Conservation (phyloP, 1,139 yeast genomes). For the Zygoascus sp. region DNA sequence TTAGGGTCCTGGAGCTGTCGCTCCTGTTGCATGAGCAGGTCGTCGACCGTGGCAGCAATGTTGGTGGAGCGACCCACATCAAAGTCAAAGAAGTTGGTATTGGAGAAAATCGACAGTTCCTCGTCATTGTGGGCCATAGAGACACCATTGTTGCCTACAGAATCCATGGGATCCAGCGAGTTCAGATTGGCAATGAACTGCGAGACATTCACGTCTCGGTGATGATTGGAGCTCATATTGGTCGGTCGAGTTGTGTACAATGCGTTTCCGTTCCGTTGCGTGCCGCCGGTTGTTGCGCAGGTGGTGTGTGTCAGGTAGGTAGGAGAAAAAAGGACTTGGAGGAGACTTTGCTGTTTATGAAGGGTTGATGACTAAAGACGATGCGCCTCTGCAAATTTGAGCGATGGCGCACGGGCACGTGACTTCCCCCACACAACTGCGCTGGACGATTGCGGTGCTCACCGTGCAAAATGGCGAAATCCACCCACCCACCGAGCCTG, state of each 20-base stretch:
- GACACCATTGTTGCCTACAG: conserved; percentile 7
- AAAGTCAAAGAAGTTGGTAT: conserved; percentile 42
- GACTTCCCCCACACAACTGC: background rate
- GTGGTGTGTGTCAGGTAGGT: no score
- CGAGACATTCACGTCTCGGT: conserved; percentile 27
- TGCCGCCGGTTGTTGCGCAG: no score
- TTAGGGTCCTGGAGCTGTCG: conserved; percentile 33
- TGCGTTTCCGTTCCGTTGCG: no score
- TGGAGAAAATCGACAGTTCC: conserved; percentile 40
- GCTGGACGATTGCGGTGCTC: background rate
- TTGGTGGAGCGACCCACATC: conserved; percentile 42
- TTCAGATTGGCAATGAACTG: conserved; percentile 34
- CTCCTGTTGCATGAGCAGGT: conserved; percentile 39
- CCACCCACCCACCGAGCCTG: background rate
- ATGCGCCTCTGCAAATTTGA: background rate
- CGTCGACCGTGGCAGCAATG: conserved; percentile 39
- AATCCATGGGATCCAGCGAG: conserved; percentile 31
- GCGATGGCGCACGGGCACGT: background rate
- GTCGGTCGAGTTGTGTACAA: background rate
- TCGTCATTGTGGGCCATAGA: conserved; percentile 26
- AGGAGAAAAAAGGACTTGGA: background rate
- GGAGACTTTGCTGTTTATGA: background rate
- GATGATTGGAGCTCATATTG: conserved; percentile 8
- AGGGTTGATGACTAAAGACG: background rate
- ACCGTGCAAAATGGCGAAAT: background rate